A percentile compares a stretch with the other conserved stretches of the same genome.
phyloP scores from a whole-genome alignment of 2,329 filamentous ascomycete species.

The Scorias spongiosa region DNA sequence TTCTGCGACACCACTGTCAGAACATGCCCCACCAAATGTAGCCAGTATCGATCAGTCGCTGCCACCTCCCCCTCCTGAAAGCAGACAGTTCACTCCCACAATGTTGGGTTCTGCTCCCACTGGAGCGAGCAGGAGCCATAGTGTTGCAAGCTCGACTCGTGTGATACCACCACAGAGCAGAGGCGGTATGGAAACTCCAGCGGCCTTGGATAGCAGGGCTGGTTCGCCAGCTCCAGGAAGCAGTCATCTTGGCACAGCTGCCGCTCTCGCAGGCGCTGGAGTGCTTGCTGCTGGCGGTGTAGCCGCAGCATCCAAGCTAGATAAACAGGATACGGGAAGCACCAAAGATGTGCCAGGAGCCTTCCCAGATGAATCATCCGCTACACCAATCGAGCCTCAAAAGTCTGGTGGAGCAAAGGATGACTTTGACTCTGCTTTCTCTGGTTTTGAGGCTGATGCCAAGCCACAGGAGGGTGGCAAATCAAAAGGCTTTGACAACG shows the following conservation, averaged over 20 bases:
- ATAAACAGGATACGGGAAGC: conserved; percentile 7
- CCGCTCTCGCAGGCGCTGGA: not conserved
- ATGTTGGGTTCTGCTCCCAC: conserved; percentile 42
- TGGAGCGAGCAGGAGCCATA: conserved; percentile 17
- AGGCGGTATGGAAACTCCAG: conserved; percentile 12
- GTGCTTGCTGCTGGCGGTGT: not conserved
- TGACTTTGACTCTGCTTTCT: conserved; percentile 76
- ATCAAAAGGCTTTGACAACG: conserved; percentile 27
- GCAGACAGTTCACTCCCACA: conserved; percentile 64
- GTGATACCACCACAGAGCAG: conserved; percentile 19
- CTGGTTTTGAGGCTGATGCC: conserved; percentile 42
- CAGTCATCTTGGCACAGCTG: not conserved
- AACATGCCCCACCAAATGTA: conserved; percentile 27
- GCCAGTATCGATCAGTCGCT: conserved; percentile 42
- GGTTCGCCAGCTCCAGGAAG: conserved; percentile 1
- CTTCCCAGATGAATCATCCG: conserved; percentile 27
- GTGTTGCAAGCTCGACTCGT: conserved; percentile 41
- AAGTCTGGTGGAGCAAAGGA: conserved; percentile 41
- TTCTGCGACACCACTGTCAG: conserved; percentile 44
- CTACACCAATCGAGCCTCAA: conserved; percentile 3
- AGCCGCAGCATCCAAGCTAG: conserved; percentile 8
- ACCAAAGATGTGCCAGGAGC: conserved; percentile 30
- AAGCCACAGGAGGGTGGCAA: conserved; percentile 5
- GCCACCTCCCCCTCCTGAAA: conserved; percentile 54
- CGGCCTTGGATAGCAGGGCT: conserved; percentile 4